These are phyloP conservation scores for Pseudozyma pruni DNA, from an alignment of 1,284 basidiomycete species.

Conservation along the genomic window DNA sequence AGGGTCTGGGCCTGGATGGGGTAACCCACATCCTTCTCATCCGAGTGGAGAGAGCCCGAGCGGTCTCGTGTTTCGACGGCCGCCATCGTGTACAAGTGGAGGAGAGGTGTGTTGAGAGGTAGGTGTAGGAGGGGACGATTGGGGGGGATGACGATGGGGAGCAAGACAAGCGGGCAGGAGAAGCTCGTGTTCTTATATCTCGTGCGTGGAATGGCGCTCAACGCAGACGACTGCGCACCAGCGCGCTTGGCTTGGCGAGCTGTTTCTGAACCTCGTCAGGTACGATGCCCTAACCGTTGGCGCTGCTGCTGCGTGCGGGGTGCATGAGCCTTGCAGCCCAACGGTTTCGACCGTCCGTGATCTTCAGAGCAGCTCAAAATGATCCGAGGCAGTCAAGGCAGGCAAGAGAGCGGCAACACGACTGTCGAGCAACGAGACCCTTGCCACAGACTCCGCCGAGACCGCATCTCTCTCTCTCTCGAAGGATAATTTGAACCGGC, in stretches of 20 bases:
- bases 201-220: neutral
- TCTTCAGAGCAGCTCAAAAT: neutral
- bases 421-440: neutral
- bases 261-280: too few relatives aligned
- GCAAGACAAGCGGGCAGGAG: neutral
- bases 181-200: slow-evolving; percentile 13
- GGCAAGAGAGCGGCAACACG: neutral
- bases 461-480: neutral
- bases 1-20: slow-evolving; percentile 24
- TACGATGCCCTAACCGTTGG: neutral
- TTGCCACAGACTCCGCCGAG: neutral
- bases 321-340: slow-evolving; percentile 15
- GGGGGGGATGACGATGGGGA: neutral
- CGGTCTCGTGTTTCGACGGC: slow-evolving; percentile 25
- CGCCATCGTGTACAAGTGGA: slow-evolving; percentile 13
- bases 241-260: too few relatives aligned
- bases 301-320: slow-evolving; percentile 8
- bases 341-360: too few relatives aligned
- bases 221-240: neutral
- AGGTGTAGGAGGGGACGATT: neutral
- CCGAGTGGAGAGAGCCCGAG: slow-evolving; percentile 46
- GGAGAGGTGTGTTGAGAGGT: neutral
- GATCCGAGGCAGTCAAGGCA: neutral
- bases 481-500: slow-evolving; percentile 10
- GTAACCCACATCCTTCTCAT: slow-evolving; percentile 46